Base-by-base conservation (phyloP, 306 rosid genomes). In the Astragalus membranaceus region DNA sequence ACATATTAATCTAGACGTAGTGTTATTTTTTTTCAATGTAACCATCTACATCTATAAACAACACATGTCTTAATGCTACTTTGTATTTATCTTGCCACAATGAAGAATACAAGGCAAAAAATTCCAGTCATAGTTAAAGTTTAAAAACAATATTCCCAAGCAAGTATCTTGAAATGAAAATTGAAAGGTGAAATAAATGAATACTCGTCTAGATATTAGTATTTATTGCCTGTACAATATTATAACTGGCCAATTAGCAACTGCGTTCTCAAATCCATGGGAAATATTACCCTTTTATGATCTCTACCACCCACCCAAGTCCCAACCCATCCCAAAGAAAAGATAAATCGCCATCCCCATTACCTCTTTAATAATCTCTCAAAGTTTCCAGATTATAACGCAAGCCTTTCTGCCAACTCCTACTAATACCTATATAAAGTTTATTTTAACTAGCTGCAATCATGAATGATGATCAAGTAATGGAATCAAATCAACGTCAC, bases 21-120 rank as follows among this genome's bases (percentile, higher is more conserved):
- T 62, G 36, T 23, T n/a, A 51, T 12, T 15, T 39, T 23, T 23
- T 73, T 11, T 43, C n/a, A 11, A 32, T 30, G 41, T 16, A 33
- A 33, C 64, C 1, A 12, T 14, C 11, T 30, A 5, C 1, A 12
- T 14, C 11, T 30, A 5, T 63, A 62, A 73, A 30, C 32, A 57
- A 30, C 35, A 36, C 56, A 26, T 72, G 58, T 39, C 50, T 66
- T 58, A 13, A 59, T 4, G 67, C 11, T 68, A 58, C 42, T 79
- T 61, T 23, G 14, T 59, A 60, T 53, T 67, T 46, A 59, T 46
- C 33, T 42, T 10, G 67, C 50, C 20, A 57, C 54, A 50, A 64
- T 61, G 72, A 72, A 61, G 26, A 51, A 17, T 48, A 26, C 15
- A 44, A 53, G 66, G 51, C 36, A 4, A n/a, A 59, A 54, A 62